Base-by-base conservation (phyloP, 257 asterid species). In the Ophiorrhiza pumila region DNA sequence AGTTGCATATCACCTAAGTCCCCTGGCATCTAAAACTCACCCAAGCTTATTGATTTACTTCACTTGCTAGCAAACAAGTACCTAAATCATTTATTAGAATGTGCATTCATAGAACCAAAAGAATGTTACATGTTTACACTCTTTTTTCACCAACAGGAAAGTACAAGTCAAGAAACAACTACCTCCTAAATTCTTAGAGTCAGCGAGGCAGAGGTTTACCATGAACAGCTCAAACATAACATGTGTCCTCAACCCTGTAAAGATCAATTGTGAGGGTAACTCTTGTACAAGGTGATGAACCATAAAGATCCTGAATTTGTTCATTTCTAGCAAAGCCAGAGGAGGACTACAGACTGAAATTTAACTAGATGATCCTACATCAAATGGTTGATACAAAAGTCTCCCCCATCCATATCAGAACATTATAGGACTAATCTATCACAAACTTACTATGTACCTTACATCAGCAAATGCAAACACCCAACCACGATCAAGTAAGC, bases 401-500 rank as follows among this genome's bases (percentile, higher is more conserved):
- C 14, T 63, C 1, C 29, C 20, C 22, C n/a, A 23, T 27, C 4
- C 13, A 35, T 46, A 4, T 10, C 65, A 57, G 55, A 74, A 57
- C 0, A 58, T 31, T 20, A 50, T 49, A 61, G 37, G n/a, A 72
- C 18, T n/a, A 56, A 47, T 34, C 68, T 49, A 47, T 73, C 31
- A 63, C 55, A n/a, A 71, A 47, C 29, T 22, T 32, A 53, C 69
- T 20, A 61, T 35, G 59, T 83, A 94, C 98, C 99, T 92, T 73
- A 89, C 97, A 78, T 95, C 99, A 27, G 99, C 96, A 81, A 85
- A 95, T 69, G 96, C 98, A 72, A 92, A 83, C 74, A 90, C 72
- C 99, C 99, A 95, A 62, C 99, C 99, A 59, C 92, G 89, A 75
- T 95, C 93, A 31, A 95, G 96, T 57, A 95, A 84, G 88, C 97